Evolutionary conservation across 192 early-diverging fungal species (phyloP), one percentile per base, ranked within the genome.

Genomic region (Coemansia sp.): DNA sequence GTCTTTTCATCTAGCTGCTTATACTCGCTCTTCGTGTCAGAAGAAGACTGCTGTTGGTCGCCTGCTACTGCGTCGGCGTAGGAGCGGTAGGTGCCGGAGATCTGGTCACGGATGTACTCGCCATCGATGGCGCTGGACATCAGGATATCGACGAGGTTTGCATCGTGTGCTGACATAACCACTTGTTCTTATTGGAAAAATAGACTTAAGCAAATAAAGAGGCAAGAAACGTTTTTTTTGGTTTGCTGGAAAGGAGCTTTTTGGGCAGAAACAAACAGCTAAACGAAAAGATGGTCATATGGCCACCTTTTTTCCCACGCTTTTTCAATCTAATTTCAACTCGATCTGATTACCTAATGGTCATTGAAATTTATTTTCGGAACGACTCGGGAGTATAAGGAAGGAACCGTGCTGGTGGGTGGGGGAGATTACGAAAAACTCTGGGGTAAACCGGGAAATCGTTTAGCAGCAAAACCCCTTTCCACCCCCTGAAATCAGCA

Each of bases 91-190:
- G 62, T 68, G 31, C 75, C 69, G 9, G 75, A 40, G 1, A 78
- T 68, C 57, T 78, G 69, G 62, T 78, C 75, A 28, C 75, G 64
- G 42, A 78, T 70, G 40, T 57, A 78, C 55, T 78, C 75, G 55
- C 75, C 69, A 31, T 67, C 69, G 4, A 63, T 40, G 1, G 74
- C 60, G n/a, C 74, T 64, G 44, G 53, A 57, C 23, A 78, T 53
- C 20, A 78, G 62, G 22, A 72, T 59, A 14, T 68, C 55, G 14
- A 78, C 64, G 13, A 78, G 66, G 30, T 78, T 78, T 13, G 66
- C 13, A 54, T 78, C 75, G 57, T 61, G 70, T 14, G 56, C 31
- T 19, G 70, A 73, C 45, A 48, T 48, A 11, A 25, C 23, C 8
- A 48, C 45, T 14, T 25, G 20, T 48, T 48, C 8, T 22, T 25